Evolutionary conservation across 2,329 filamentous ascomycete species (phyloP).

Genomic region (Golovinomyces cichoracearum): DNA sequence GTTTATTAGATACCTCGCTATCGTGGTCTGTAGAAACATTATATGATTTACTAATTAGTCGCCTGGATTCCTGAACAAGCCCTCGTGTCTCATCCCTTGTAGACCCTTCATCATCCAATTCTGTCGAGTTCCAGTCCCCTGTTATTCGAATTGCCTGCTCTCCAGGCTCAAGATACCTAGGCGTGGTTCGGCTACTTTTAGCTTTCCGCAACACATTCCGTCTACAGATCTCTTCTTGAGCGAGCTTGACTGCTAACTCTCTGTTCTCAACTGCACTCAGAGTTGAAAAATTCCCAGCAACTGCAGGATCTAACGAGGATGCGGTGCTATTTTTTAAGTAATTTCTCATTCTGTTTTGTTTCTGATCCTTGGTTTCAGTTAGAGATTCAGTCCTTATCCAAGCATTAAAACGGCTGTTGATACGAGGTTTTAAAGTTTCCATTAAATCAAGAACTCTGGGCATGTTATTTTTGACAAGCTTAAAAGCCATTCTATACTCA

Average conservation of each 20-base stretch:
- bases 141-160: slow-evolving; percentile 27
- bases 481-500: slow-evolving; percentile 27
- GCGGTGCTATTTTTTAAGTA: background rate
- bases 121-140: slow-evolving; percentile 25
- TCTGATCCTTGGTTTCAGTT: background rate
- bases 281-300: slow-evolving; percentile 30
- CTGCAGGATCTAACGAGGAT: slow-evolving; percentile 27
- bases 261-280: slow-evolving; percentile 45
- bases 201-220: slow-evolving; percentile 35
- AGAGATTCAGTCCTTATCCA: slow-evolving; percentile 29
- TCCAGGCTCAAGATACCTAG: slow-evolving; percentile 29
- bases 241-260: slow-evolving; percentile 51
- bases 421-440: slow-evolving; percentile 53
- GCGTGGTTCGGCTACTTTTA: slow-evolving; percentile 29
- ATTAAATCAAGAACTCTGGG: slow-evolving; percentile 28
- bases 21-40: slow-evolving; percentile 7
- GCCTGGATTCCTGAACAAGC: slow-evolving; percentile 25
- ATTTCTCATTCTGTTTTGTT: background rate
- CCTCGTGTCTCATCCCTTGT: slow-evolving; percentile 22
- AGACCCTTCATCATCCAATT: slow-evolving; percentile 25
- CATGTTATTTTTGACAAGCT: slow-evolving; percentile 33
- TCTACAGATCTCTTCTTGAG: slow-evolving; percentile 42
- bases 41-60: slow-evolving; percentile 16
- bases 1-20: slow-evolving; percentile 7
- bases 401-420: slow-evolving; percentile 42